Percentiles rank a stretch among this genome's conserved stretches.
Conservation (phyloP, 2,329 filamentous ascomycete species). For the Diaporthe humulicola region DNA sequence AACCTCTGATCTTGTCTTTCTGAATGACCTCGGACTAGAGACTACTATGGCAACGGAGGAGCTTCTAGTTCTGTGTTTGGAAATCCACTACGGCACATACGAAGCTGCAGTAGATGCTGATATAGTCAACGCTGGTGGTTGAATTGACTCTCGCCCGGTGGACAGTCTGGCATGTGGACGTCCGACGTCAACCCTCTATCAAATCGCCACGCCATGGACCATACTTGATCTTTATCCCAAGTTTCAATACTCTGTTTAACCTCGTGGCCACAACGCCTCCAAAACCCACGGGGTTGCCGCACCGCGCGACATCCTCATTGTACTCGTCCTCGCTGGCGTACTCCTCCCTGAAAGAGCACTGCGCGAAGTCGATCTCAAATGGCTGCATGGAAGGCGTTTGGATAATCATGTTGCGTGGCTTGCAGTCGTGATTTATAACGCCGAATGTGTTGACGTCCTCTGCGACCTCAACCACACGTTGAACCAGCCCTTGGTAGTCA, state of each 20-base stretch:
- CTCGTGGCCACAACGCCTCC: neutral
- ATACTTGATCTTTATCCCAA: neutral
- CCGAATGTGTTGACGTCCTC: slow-evolving; percentile 1
- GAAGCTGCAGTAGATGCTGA: too few relatives aligned
- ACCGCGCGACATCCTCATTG: neutral
- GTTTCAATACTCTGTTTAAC: slow-evolving; percentile 2
- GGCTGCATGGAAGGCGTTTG: slow-evolving; percentile 14
- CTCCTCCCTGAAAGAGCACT: slow-evolving; percentile 9
- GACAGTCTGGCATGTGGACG: too few relatives aligned
- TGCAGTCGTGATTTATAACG: neutral
- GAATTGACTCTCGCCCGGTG: too few relatives aligned
- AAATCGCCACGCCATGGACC: neutral
- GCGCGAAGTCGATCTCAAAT: neutral
- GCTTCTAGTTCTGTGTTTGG: too few relatives aligned
- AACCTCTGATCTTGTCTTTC: too few relatives aligned
- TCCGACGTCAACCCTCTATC: too few relatives aligned
- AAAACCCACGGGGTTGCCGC: neutral
- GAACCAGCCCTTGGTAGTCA: neutral
- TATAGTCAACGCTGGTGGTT: too few relatives aligned
- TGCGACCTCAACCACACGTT: slow-evolving; percentile 1
- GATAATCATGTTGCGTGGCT: neutral
- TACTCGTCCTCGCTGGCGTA: slow-evolving; percentile 12
- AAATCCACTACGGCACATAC: too few relatives aligned
- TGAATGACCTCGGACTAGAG: too few relatives aligned
- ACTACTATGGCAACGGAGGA: too few relatives aligned